Evolutionary conservation across 495 filamentous ascomycete genomes (phyloP).

Genomic region (Trichodelitschia bisporula): DNA sequence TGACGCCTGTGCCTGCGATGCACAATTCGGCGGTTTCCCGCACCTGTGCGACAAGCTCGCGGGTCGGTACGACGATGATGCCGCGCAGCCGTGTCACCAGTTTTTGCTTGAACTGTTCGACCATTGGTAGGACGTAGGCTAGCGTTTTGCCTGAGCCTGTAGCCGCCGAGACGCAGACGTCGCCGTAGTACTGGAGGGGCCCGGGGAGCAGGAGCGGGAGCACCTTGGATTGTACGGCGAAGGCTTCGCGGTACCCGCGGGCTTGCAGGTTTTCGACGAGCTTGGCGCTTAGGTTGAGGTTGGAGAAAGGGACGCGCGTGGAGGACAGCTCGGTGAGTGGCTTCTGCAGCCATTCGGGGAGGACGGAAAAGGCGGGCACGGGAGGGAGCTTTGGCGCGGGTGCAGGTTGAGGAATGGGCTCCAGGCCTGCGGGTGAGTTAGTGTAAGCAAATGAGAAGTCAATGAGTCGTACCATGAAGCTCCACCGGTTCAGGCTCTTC

Average conservation of each 20-base stretch:
- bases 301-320: slow-evolving; percentile 31
- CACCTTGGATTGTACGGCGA: slow-evolving; percentile 63
- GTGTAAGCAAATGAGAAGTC: slow-evolving; percentile 3
- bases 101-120: slow-evolving; percentile 39
- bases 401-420: slow-evolving; percentile 54
- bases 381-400: slow-evolving; percentile 27
- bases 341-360: slow-evolving; percentile 51
- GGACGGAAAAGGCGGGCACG: slow-evolving; percentile 24
- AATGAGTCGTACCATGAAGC: slow-evolving; percentile 24
- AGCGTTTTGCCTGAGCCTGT: slow-evolving; percentile 91
- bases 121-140: slow-evolving; percentile 67
- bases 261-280: slow-evolving; percentile 33
- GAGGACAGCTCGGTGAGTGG: slow-evolving; percentile 38
- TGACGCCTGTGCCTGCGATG: slow-evolving; percentile 34
- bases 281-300: slow-evolving; percentile 29
- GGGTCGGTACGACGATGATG: slow-evolving; percentile 65
- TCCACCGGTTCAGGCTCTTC: slow-evolving; percentile 17
- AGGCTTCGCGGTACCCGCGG: slow-evolving; percentile 46
- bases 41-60: slow-evolving; percentile 73
- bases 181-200: slow-evolving; percentile 29
- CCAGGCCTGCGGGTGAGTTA: slow-evolving; percentile 19
- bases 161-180: slow-evolving; percentile 67
- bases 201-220: slow-evolving; percentile 52
- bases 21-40: slow-evolving; percentile 45
- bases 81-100: slow-evolving; percentile 39